Evolutionary conservation across 2,329 filamentous ascomycete species (phyloP).

Genomic region (Aspergillus costaricaensis): DNA sequence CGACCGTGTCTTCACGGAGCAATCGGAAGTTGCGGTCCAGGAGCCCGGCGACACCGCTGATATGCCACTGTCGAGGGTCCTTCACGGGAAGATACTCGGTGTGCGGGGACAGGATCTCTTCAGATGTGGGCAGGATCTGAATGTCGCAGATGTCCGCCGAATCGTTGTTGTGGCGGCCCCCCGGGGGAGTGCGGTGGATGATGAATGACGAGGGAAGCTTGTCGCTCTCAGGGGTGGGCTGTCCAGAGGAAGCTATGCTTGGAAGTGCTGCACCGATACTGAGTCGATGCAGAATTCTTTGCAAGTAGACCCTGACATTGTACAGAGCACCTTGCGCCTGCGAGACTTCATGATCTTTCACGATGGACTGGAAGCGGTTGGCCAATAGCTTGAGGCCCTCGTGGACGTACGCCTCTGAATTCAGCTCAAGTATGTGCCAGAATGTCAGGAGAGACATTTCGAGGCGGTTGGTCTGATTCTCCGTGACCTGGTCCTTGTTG

Average conservation of each 20-base stretch:
- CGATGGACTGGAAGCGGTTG: slow-evolving; percentile 19
- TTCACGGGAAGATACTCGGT: slow-evolving; percentile 38
- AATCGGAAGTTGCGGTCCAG: slow-evolving; percentile 43
- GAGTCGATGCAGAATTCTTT: slow-evolving; percentile 23
- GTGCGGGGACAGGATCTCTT: slow-evolving; percentile 35
- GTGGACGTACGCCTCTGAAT: slow-evolving; percentile 39
- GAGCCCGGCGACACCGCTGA: slow-evolving; percentile 28
- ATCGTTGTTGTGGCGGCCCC: slow-evolving; percentile 43
- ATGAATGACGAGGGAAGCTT: not conserved
- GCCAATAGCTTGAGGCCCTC: slow-evolving; percentile 25
- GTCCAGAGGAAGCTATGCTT: not conserved
- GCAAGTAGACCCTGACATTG: slow-evolving; percentile 19
- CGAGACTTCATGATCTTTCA: slow-evolving; percentile 15
- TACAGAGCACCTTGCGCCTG: slow-evolving; percentile 11
- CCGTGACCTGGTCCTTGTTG: not conserved
- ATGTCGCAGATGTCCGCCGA: slow-evolving; percentile 35
- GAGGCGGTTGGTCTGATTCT: slow-evolving; percentile 14
- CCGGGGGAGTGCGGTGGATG: slow-evolving; percentile 17
- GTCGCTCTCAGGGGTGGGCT: not conserved
- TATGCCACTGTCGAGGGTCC: slow-evolving; percentile 32
- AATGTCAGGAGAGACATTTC: slow-evolving; percentile 29
- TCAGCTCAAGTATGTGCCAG: slow-evolving; percentile 37
- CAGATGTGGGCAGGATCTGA: slow-evolving; percentile 38
- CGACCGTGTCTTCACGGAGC: slow-evolving; percentile 38
- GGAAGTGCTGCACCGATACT: slow-evolving; percentile 21